Base-by-base conservation (phyloP, 108 stramenopile species). In the Schizochytrium sp. region DNA sequence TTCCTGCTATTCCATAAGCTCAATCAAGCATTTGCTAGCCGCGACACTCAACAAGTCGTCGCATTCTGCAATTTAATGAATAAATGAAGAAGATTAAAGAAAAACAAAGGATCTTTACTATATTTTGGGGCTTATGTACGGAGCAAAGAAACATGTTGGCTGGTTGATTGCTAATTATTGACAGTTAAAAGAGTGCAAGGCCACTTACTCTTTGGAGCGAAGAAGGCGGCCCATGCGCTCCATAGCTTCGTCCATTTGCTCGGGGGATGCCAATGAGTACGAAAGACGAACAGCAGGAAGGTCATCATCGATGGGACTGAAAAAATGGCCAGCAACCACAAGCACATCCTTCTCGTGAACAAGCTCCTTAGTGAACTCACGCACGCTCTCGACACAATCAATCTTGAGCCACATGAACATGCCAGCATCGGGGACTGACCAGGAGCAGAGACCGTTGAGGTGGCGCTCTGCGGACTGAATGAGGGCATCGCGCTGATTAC, bases 361-460 rank as follows among this genome's bases (percentile, higher is more conserved):
- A 53, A 55, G 72, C 4, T 88, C 55, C 72, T 90, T 87, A 19
- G 89, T 72, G 59, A 93, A 88, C 4, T 57, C 87, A 4, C 42
- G 45, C n/a, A 88, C 42, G 64, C 89, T 89, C 2, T 12, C 17
- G 4, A 90, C n/a, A 41, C 58, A 58, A 2, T 42, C 8, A 17
- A 93, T 46, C 47, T 61, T 61, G 46, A 95, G 49, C 93, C 93
- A 94, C 41, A 93, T 4, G 87, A 95, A 95, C 94, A 95, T 95
- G 38, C 94, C 94, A 2, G 92, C 93, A 5, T 69, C 72, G 53
- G 94, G 94, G 3, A 76, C 28, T 5, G 69, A 55, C 88, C 72
- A 92, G 41, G 61, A 57, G n/a, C 69, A 90, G 38, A 92, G 87
- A 19, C 2, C 58, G 58, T 3, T 15, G 58, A 95, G 89, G 57